Percentiles rank a stretch among this genome's conserved stretches.
phyloP scores from a whole-genome alignment of 257 asterid genomes.

The Ligustrum vulgare region DNA sequence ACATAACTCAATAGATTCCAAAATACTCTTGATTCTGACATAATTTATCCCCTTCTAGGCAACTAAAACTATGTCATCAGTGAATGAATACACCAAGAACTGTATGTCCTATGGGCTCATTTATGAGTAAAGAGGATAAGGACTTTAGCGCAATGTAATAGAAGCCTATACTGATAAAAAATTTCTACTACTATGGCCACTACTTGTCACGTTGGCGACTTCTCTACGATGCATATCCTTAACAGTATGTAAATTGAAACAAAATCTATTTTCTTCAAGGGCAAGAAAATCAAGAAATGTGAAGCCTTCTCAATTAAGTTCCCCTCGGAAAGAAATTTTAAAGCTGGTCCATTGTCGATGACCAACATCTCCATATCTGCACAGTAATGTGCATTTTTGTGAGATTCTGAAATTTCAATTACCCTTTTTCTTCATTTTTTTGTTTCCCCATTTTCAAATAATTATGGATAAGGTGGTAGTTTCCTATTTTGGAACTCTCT shows the following conservation, averaged over 20 bases:
- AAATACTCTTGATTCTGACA: not conserved
- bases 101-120: not conserved
- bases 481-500: not conserved
- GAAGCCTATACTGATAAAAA: not conserved
- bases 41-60: not conserved
- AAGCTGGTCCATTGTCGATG: not conserved
- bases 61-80: not conserved
- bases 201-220: not conserved
- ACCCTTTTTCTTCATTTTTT: not conserved
- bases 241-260: not conserved
- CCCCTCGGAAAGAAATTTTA: not conserved
- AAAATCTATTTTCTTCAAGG: not conserved
- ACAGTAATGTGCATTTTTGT: not conserved
- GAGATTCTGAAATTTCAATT: not conserved
- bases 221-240: not conserved
- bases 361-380: not conserved
- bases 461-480: not conserved
- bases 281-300: not conserved
- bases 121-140: not conserved
- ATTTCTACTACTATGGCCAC: not conserved
- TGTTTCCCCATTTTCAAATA: not conserved
- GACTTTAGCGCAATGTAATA: not conserved
- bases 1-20: too few species aligned
- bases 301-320: not conserved
- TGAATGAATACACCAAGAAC: not conserved